These are phyloP conservation scores for Microbotryum violaceum DNA, from an alignment of 1,284 basidiomycete genomes.

Conservation along the genomic window DNA sequence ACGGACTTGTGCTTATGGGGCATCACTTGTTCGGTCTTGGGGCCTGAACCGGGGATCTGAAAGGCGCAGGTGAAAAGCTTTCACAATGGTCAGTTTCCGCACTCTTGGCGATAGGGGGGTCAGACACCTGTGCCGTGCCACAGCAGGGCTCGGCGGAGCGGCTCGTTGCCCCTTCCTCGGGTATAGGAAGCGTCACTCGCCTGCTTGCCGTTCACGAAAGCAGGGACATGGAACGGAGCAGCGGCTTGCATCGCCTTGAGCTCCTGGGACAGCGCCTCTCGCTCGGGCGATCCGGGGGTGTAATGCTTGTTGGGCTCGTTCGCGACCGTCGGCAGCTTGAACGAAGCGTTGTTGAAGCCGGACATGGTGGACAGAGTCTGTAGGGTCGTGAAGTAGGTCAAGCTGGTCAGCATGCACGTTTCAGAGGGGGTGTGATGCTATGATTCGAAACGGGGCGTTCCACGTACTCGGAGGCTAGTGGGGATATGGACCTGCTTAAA, in stretches of 20 bases:
- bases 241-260: conserved; percentile 71
- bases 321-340: conserved; percentile 21
- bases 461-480: no score
- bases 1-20: conserved; percentile 74
- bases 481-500: no score
- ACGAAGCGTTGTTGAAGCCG: conserved; percentile 26
- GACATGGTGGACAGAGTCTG: conserved; percentile 2
- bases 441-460: no score
- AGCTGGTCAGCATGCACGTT: no score
- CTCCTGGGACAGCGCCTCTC: conserved; percentile 65
- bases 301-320: conserved; percentile 94
- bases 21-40: conserved; percentile 59
- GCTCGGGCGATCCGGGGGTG: conserved; percentile 69
- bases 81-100: not conserved
- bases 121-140: not conserved
- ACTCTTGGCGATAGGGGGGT: not conserved
- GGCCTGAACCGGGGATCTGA: conserved; percentile 45
- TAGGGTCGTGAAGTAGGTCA: no score
- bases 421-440: no score
- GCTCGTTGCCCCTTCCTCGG: not conserved
- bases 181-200: conserved; percentile 46
- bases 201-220: conserved; percentile 81
- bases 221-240: conserved; percentile 84
- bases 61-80: conserved; percentile 43
- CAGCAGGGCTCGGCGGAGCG: not conserved